A percentile compares a stretch with the other conserved stretches of the same genome.
These are phyloP conservation scores for Tylopilus orsonianus DNA, from an alignment of 1,284 basidiomycete genomes.

Conservation along the genomic window DNA sequence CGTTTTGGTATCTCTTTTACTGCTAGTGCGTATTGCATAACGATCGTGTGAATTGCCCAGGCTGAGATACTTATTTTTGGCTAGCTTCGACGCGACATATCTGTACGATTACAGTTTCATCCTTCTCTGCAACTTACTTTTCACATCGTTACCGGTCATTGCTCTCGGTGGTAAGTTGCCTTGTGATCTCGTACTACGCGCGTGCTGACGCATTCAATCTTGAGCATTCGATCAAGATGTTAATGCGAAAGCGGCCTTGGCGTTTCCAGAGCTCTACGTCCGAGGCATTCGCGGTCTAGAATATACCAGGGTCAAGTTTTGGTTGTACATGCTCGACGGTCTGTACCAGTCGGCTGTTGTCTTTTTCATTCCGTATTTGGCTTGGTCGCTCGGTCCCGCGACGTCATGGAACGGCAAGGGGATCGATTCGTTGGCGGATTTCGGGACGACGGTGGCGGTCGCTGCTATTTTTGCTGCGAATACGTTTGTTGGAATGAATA, in stretches of 20 bases:
- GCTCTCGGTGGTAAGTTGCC: conserved; percentile 73
- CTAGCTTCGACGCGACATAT: conserved; percentile 91
- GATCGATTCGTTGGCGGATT: conserved; percentile 80
- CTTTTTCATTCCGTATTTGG: conserved; percentile 87
- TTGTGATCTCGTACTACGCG: background rate
- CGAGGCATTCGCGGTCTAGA: conserved; percentile 91
- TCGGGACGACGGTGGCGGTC: conserved; percentile 91
- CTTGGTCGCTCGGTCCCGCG: conserved; percentile 65
- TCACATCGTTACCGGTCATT: conserved; percentile 89
- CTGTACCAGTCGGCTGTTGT: conserved; percentile 90
- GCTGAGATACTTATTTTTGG: conserved; percentile 17
- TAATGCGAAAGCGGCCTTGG: conserved; percentile 85
- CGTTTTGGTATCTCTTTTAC: conserved; percentile 94
- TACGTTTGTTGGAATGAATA: conserved; percentile 85
- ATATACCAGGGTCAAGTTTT: conserved; percentile 91
- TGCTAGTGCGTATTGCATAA: conserved; percentile 58
- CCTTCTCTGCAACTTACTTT: conserved; percentile 87
- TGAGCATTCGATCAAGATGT: conserved; percentile 94
- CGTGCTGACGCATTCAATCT: background rate
- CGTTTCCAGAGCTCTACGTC: conserved; percentile 92
- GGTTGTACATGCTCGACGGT: conserved; percentile 93
- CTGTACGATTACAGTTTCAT: conserved; percentile 96
- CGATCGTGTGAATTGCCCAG: conserved; percentile 2
- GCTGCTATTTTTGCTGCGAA: conserved; percentile 89
- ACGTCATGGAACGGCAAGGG: conserved; percentile 73